phyloP scores from a whole-genome alignment of 1,139 yeast genomes.

The Pichia sp. region DNA sequence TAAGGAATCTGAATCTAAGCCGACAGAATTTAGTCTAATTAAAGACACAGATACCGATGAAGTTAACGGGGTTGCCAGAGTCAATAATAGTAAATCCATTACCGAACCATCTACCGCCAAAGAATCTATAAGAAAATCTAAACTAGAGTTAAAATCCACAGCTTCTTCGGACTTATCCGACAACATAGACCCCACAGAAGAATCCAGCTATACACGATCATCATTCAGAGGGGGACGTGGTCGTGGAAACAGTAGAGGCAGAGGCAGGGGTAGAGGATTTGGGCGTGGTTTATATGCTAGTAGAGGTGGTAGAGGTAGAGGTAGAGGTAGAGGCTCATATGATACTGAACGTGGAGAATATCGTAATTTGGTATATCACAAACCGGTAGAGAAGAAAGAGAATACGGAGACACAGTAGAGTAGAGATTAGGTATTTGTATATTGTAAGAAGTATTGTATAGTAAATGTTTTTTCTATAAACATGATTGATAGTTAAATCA shows the following conservation, averaged over 20 bases:
- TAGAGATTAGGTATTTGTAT: background rate
- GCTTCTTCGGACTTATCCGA: no score
- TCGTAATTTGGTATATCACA: conserved; percentile 5
- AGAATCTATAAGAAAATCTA: background rate
- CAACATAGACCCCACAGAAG: no score
- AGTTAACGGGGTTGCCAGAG: background rate
- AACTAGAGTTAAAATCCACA: background rate
- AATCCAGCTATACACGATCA: background rate
- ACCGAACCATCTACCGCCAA: no score
- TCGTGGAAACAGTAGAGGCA: background rate
- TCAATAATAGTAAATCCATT: no score
- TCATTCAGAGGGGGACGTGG: background rate
- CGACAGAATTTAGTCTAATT: no score
- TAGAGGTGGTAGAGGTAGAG: background rate
- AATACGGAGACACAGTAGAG: background rate
- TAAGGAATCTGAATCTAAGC: no score
- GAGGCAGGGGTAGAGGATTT: conserved; percentile 3
- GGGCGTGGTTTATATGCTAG: conserved; percentile 1
- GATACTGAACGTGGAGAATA: conserved; percentile 3
- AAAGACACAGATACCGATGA: background rate
- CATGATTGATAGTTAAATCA: background rate
- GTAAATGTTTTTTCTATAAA: background rate
- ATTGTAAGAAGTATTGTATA: background rate
- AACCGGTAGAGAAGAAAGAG: conserved; percentile 1
- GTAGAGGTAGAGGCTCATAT: conserved; percentile 3